Evolutionary conservation across 257 asterid species (phyloP), one percentile per base, ranked within the genome.

Genomic region (Penstemon davidsonii): DNA sequence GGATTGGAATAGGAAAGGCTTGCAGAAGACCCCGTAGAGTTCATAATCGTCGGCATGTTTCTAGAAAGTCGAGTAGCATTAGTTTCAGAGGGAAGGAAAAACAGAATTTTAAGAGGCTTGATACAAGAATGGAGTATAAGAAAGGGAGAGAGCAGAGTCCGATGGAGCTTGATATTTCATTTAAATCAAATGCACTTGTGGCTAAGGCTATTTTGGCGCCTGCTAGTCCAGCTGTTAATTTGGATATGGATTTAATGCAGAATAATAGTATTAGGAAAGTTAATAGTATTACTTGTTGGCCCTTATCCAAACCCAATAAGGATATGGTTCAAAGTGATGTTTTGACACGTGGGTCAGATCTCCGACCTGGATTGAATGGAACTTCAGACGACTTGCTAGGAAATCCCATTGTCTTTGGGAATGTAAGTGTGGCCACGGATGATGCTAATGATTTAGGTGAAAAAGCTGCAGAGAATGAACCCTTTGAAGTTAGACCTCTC

Each of bases 141-240:
- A 66, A 53, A 64, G 82, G 68, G 70, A 78, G 85, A 80, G 87
- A 87, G 70, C 72, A 79, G 61, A 83, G 88, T 68, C 82, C 89
- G 19, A 60, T 86, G 85, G 89, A 92, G 65, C 98, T 87, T 78
- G 83, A 85, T 68, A 89, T 89, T 68, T 84, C 92, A 3, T 89
- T 86, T 60, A 86, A 84, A 80, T 89, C 98, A 60, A 87, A 88
- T 82, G 76, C 95, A 60, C 86, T 90, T 49, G 86, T 89, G 47
- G 96, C 96, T 13, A 86, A 87, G 81, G 85, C 90, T 79, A 78
- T 83, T 75, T 77, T 80, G 84, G 72, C 84, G 8, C 80, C 90
- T 40, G 69, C 88, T 57, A 60, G 70, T 78, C 73, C 87, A 41
- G 72, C 44, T 63, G 67, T 49, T 63, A 80, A 76, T 46, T 67